Base-by-base conservation (phyloP, 495 filamentous ascomycete genomes). In the Xylaria sp. region DNA sequence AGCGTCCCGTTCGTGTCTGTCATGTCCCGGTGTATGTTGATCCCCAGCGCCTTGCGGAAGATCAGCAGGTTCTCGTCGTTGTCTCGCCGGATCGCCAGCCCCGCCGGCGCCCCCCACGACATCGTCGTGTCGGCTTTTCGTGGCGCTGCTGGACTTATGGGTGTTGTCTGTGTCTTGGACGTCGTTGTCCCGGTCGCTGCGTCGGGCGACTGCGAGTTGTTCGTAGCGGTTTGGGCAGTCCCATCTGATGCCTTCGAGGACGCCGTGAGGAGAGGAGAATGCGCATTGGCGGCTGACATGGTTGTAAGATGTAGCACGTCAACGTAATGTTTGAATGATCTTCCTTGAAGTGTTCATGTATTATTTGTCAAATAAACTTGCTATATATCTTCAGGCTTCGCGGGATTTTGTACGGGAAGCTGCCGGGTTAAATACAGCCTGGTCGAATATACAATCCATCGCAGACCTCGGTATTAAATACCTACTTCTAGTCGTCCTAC, bases 51-150 rank as follows among this genome's bases (percentile, higher is more conserved):
- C 9, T 75, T 76, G 29, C 82, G 75, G 71, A 84, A 85, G 43
- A 85, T 83, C 37, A 75, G 48, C 5, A 85, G 80, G 70, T 83
- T 83, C 71, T 85, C 82, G 59, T 85, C 81, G 69, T 85, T 85
- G 37, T 73, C 63, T 9, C 71, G 68, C 40, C 81, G 82, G 41
- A 82, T 70, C 21, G 75, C 74, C 26, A 85, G 78, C 7, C 83
- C 83, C 5, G 76, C 80, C 0, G 83, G 81, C n/a, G 73, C 67
- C 37, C 80, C 79, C 83, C 83, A 85, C 3, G 78, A 74, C 29
- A 75, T 61, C 33, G 55, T 72, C 14, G 74, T 78, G 12, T 68
- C 65, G 14, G 72, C 35, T 41, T 78, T 76, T 0, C 64, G 21
- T 12, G 44, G 67, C 14, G 11, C 14, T 12, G n/a, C 11, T 12